phyloP scores from a whole-genome alignment of 2,329 filamentous ascomycete genomes.

The Aspergillus tanneri region DNA sequence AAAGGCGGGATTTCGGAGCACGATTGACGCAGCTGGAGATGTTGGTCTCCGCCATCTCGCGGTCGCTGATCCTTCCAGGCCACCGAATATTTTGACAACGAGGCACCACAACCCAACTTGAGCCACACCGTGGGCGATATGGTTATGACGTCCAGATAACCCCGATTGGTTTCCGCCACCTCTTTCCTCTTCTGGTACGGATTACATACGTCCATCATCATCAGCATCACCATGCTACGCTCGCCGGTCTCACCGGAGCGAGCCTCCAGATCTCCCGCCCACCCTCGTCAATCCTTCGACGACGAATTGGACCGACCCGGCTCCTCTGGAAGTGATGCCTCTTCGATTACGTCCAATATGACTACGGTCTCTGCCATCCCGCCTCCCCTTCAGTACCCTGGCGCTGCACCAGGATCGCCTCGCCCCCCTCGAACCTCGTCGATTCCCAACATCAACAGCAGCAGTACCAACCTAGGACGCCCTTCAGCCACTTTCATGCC shows the following conservation, averaged over 20 bases:
- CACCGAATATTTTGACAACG: too few species aligned
- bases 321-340: constrained; percentile 50
- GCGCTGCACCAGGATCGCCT: constrained; percentile 20
- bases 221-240: constrained; percentile 22
- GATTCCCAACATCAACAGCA: constrained; percentile 28
- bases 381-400: constrained; percentile 1
- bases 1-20: too few species aligned
- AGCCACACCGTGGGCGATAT: too few species aligned
- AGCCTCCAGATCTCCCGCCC: constrained; percentile 18
- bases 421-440: constrained; percentile 31
- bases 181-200: too few species aligned
- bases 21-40: too few species aligned
- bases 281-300: constrained; percentile 28
- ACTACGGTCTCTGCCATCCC: constrained; percentile 45
- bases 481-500: constrained; percentile 40
- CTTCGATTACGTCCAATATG: constrained; percentile 45
- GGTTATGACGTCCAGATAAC: too few species aligned
- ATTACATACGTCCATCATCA: too few species aligned
- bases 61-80: too few species aligned
- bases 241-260: constrained; percentile 25
- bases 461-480: constrained; percentile 31
- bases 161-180: constrained; percentile 5
- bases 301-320: constrained; percentile 38
- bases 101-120: too few species aligned
- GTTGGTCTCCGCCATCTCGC: too few species aligned